Evolutionary conservation across 306 rosid genomes (phyloP), one percentile per base, ranked within the genome.

Genomic region (Cajanus cajan): DNA sequence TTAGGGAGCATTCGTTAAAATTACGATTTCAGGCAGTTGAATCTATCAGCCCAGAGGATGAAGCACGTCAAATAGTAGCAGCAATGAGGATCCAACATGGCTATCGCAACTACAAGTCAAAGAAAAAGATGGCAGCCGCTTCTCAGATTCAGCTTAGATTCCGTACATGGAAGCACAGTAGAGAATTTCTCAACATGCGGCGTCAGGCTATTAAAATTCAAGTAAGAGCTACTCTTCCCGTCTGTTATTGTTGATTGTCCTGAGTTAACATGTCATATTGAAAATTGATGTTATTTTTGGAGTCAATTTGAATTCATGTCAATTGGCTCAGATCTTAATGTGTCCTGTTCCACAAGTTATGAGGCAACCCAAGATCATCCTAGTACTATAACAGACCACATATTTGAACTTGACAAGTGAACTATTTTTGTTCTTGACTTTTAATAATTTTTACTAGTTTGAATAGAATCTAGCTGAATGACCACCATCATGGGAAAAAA

Each of bases 71-170:
- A 50, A 96, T 96, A 45, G 72, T 96, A 78, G 98, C 99, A 44
- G 99, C 99, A 85, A 74, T 96, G 99, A 93, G 80, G 86, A 96
- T 96, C 86, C 99, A 96, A 62, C 99, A 96, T 89, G 99, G 98
- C 78, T 96, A 84, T 73, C 97, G 93, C 80, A 87, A 84, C 66
- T 89, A 24, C 64, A 93, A 87, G 81, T 39, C 85, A 4, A 84
- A 55, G 62, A 93, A 82, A 78, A 80, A 22, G 80, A 82, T 85
- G 73, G 71, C 77, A 67, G 99, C 99, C 51, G 98, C 97, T 80
- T 93, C 87, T 67, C 98, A 76, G 50, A 96, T 96, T 70, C 99
- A 96, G 72, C 63, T 83, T 82, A 84, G 82, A 34, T 96, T 85
- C 79, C 99, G 98, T 33, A 81, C 96, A 7, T 90, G 98, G 98